Evolutionary conservation across 192 early-diverging fungal species (phyloP), one percentile per base, ranked within the genome.

Genomic region (Gigaspora rosea): DNA sequence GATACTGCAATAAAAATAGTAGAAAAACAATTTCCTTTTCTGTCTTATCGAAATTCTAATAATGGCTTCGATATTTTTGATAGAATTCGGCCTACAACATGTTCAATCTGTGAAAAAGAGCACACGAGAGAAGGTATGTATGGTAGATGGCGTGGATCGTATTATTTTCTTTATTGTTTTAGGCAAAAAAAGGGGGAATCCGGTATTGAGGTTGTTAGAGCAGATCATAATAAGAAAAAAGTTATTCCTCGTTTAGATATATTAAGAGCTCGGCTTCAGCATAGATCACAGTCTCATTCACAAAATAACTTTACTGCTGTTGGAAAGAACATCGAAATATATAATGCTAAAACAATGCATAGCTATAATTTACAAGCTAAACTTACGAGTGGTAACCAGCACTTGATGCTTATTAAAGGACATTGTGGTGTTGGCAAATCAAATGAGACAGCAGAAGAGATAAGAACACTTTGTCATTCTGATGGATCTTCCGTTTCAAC

Each of bases 351-450:
- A 41, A 27, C 27, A 64, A 64, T 64, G 27, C 63, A 41, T 64
- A 64, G 3, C 22, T 64, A 64, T 27, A 64, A 64, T 64, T 64
- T 64, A 64, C 27, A 64, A 64, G 62, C 27, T 27, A 64, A 64
- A 64, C 22, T 64, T 64, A 64, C n/a, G 6, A 63, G 63, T 32
- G 22, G 27, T 27, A 64, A 64, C 63, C 2, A 20, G 63, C 27
- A 64, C 63, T 64, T 64, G 63, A 54, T 71, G 12, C 32, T 71
- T 50, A 22, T 71, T 71, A 71, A 71, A 54, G 69, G 27, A 54
- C 32, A 71, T 71, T 71, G 69, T 71, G 50, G 51, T 52, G 22
- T 71, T 52, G 51, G 69, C 51, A 71, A 71, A 71, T 71, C 51
- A 71, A 52, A 13, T 71, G 4, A 54, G 20, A 4, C 16, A 20